Evolutionary conservation across 2,329 filamentous ascomycete species (phyloP), one percentile per base, ranked within the genome.

Genomic region (Cladosporium colombiae): DNA sequence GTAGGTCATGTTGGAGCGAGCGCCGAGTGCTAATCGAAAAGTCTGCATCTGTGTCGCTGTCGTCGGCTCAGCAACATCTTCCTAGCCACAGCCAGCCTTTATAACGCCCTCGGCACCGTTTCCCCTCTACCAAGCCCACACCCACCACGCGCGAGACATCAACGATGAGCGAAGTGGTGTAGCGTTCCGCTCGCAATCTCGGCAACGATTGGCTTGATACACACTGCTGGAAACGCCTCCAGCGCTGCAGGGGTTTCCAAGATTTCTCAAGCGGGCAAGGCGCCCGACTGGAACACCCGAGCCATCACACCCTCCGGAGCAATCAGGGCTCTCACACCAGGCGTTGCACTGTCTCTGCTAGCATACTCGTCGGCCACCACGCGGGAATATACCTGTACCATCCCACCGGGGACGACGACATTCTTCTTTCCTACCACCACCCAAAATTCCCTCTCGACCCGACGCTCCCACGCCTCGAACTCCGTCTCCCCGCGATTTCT

Each of bases 171-270:
- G 37, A 25, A 31, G 27, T 31, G 25, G 59, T 53, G 59, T 62
- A 62, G 31, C 44, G 46, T 35, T 37, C 46, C 44, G 44, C 59
- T 46, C 35, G 49, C 50, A 63, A 55, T 68, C 65, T 68, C 66
- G 66, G 64, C 63, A 67, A 58, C 69, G 69, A 70, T 70, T 69
- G 68, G 66, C 65, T 62, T 68, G 69, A 70, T 70, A 70, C 69
- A 70, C 69, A 69, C 55, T 56, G 40, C 64, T 29, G 58, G 50
- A 69, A 69, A 70, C 68, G 66, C 66, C 65, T 58, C 52, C 56
- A 55, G 53, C 50, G 40, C 61, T 64, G 68, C 68, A 68, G 66
- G 66, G 65, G 61, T 63, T 49, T 29, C 62, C 66, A 64, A 57
- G 40, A 65, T 49, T 62, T 57, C 60, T 64, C 63, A 62, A 66